Evolutionary conservation across 2,329 filamentous ascomycete genomes (phyloP).

Genomic region (Immersiporthe knoxdaviesiana): DNA sequence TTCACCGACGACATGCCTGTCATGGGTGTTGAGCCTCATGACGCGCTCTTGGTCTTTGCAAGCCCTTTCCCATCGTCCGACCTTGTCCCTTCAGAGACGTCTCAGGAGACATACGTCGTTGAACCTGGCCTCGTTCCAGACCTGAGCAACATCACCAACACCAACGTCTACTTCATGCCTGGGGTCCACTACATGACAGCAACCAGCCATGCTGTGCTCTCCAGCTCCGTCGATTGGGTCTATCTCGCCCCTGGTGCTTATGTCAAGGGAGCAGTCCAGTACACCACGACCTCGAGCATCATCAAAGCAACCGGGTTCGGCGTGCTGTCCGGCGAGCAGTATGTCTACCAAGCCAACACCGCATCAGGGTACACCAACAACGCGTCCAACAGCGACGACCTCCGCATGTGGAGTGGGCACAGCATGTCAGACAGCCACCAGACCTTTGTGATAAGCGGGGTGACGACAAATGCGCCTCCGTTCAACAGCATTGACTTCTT

Average conservation of each 20-base stretch:
- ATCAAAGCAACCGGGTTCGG: constrained; percentile 41
- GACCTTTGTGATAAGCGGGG: constrained; percentile 35
- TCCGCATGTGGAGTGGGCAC: constrained; percentile 39
- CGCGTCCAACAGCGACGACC: constrained; percentile 36
- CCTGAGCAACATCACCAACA: constrained; percentile 28
- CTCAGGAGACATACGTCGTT: constrained; percentile 30
- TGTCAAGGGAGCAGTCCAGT: constrained; percentile 44
- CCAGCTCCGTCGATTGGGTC: constrained; percentile 33
- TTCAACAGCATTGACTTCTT: constrained; percentile 43
- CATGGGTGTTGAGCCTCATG: constrained; percentile 37
- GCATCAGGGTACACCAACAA: constrained; percentile 36
- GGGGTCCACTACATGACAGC: constrained; percentile 39
- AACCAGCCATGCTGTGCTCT: constrained; percentile 22
- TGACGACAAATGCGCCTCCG: constrained; percentile 40
- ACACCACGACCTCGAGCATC: constrained; percentile 31
- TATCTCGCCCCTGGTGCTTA: constrained; percentile 41
- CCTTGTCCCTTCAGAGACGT: constrained; percentile 30
- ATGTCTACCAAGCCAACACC: constrained; percentile 43
- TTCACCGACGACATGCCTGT: constrained; percentile 30
- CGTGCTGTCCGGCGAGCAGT: constrained; percentile 43
- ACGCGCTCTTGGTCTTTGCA: constrained; percentile 39
- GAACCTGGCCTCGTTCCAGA: constrained; percentile 34
- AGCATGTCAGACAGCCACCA: constrained; percentile 31
- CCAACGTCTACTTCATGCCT: constrained; percentile 35
- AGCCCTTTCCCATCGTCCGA: constrained; percentile 35